Conservation (phyloP, 352 stramenopile genomes). For the Aphanomyces cochlioides region DNA sequence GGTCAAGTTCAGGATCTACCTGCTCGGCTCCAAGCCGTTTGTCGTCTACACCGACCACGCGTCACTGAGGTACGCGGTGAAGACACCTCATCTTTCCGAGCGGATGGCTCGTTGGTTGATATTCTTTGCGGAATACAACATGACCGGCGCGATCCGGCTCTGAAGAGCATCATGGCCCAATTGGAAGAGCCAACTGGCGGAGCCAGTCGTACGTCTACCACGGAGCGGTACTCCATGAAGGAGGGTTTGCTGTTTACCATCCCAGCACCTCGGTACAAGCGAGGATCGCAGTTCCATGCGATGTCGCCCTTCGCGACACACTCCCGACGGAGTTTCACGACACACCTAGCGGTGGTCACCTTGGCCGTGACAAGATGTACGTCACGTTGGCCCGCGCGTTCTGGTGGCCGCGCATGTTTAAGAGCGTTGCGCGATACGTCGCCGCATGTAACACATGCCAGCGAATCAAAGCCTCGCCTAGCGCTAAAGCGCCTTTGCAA, state of each 20-base stretch:
- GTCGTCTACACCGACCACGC: slow-evolving; percentile 22
- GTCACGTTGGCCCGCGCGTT: neutral
- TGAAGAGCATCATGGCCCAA: too few relatives aligned
- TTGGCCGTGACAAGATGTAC: neutral
- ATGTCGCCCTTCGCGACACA: too few relatives aligned
- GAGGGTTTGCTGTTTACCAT: too few relatives aligned
- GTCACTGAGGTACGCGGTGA: neutral
- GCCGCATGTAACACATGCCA: neutral
- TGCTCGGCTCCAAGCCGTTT: neutral
- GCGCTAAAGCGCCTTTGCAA: neutral
- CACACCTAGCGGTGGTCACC: neutral
- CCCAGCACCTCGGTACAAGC: too few relatives aligned
- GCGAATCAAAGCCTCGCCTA: neutral
- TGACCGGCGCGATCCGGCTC: too few relatives aligned
- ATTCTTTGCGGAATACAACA: neutral
- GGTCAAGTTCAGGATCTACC: slow-evolving; percentile 1
- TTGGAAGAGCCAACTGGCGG: too few relatives aligned
- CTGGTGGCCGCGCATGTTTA: neutral
- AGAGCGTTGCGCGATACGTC: neutral
- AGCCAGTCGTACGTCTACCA: too few relatives aligned
- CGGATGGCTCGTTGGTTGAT: neutral
- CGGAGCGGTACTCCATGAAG: too few relatives aligned
- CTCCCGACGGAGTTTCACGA: too few relatives aligned
- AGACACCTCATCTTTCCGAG: neutral
- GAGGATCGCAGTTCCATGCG: too few relatives aligned